Base-by-base conservation (phyloP, 352 stramenopile species). In the Halophytophthora polymorphica region DNA sequence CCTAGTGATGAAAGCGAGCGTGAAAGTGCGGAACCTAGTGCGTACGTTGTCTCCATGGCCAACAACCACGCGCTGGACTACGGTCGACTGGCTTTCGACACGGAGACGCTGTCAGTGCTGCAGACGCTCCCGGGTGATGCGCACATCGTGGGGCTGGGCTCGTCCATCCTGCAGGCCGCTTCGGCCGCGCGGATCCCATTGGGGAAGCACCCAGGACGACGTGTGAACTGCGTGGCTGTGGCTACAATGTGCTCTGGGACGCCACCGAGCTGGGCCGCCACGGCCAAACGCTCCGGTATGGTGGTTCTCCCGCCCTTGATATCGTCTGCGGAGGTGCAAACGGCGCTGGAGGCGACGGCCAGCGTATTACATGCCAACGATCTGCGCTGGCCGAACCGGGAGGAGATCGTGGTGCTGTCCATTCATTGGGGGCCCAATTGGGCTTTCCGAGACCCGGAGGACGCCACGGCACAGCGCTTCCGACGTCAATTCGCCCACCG, bases 21-120 rank as follows among this genome's bases (percentile, higher is more conserved):
- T 35, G 15, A 23, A 34, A 17, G 10, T 28, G 29, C 29, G 25
- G 12, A 42, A 31, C n/a, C 54, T 14, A 64, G 56, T 36, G 61
- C 65, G 14, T 68, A 75, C 42, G 47, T 73, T 11, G 35, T 78
- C n/a, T 70, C 68, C 8, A 60, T 83, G 38, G 65, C 71, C 10
- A 83, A 83, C 45, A 79, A 83, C 44, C 58, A 77, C 40, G 44
- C 57, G 0, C 53, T 83, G 47, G 66, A 77, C 42, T 75, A 69
- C 29, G 65, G 68, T 17, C 63, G 61, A 13, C 46, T 44, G n/a
- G 71, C 67, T 7, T 73, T 82, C 33, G 61, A 73, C 12, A 19
- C 49, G 14, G 71, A 79, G 41, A 73, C 59, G 6, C 42, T 78
- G 11, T 44, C 56, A 31, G 58, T 39, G n/a, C 53, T 64, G 8